phyloP scores from a whole-genome alignment of 2,329 filamentous ascomycete genomes.

The Beauveria pseudobassiana region DNA sequence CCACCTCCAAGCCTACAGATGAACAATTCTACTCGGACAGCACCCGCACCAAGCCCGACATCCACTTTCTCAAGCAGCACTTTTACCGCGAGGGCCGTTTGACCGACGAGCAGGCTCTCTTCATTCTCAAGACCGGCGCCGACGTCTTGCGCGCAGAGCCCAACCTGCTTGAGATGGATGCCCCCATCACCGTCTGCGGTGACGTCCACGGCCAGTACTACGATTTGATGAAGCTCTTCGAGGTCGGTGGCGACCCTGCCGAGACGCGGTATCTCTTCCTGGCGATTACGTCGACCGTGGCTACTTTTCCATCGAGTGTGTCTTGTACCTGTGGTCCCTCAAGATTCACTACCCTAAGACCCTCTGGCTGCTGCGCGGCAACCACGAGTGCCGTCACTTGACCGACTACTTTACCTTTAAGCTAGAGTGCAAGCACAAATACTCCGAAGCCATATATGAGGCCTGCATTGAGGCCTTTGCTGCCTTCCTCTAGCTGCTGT shows the following conservation, averaged over 20 bases:
- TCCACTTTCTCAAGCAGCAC: constrained; percentile 93
- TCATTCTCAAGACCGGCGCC: constrained; percentile 83
- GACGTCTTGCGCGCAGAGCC: constrained; percentile 84
- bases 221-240: constrained; percentile 98
- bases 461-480: constrained; percentile 98
- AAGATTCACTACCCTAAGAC: constrained; percentile 99
- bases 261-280: constrained; percentile 96
- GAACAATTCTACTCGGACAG: constrained; percentile 90
- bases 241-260: constrained; percentile 92
- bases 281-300: constrained; percentile 97
- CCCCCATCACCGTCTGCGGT: constrained; percentile 95
- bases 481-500: constrained; percentile 85
- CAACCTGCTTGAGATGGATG: constrained; percentile 98
- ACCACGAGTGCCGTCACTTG: constrained; percentile 97
- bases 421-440: constrained; percentile 99
- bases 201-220: constrained; percentile 99
- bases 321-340: constrained; percentile 92
- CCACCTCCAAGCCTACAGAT: constrained; percentile 84
- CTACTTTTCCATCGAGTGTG: constrained; percentile 99
- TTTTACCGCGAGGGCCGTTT: constrained; percentile 96
- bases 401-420: constrained; percentile 99
- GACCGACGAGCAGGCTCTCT: constrained; percentile 94
- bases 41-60: constrained; percentile 80
- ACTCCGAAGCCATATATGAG: constrained; percentile 92
- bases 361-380: constrained; percentile 92